phyloP scores from a whole-genome alignment of 2,329 filamentous ascomycete species.

The Pseudogymnoascus sp. region DNA sequence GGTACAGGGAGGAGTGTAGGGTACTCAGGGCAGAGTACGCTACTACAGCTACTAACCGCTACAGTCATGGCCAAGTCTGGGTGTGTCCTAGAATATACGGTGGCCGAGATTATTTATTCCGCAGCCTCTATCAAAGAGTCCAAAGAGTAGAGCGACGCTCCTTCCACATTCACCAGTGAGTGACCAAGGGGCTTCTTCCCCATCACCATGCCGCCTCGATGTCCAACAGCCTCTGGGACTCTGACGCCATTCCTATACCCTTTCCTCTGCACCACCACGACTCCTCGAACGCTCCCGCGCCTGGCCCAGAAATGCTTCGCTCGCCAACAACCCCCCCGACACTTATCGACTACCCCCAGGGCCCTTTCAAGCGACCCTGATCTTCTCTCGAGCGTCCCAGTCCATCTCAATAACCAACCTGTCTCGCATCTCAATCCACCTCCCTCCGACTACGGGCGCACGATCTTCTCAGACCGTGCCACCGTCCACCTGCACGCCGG shows the following conservation, averaged over 20 bases:
- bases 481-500: conserved; percentile 71
- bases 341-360: background rate
- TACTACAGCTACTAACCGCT: no score
- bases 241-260: conserved; percentile 30
- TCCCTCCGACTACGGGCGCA: conserved; percentile 75
- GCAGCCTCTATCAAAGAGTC: conserved; percentile 9
- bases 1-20: background rate
- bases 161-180: background rate
- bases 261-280: conserved; percentile 19
- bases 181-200: background rate
- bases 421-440: conserved; percentile 64
- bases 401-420: conserved; percentile 12
- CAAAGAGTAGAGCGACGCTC: background rate
- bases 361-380: background rate
- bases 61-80: background rate
- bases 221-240: conserved; percentile 23
- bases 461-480: conserved; percentile 83
- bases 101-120: background rate
- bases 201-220: conserved; percentile 26
- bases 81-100: conserved; percentile 5
- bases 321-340: background rate
- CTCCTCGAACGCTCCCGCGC: background rate
- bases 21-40: no score
- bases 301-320: conserved; percentile 1
- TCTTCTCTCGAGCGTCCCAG: background rate